phyloP scores from a whole-genome alignment of 768 basidiomycete species.

The Tephrocybe sp. region DNA sequence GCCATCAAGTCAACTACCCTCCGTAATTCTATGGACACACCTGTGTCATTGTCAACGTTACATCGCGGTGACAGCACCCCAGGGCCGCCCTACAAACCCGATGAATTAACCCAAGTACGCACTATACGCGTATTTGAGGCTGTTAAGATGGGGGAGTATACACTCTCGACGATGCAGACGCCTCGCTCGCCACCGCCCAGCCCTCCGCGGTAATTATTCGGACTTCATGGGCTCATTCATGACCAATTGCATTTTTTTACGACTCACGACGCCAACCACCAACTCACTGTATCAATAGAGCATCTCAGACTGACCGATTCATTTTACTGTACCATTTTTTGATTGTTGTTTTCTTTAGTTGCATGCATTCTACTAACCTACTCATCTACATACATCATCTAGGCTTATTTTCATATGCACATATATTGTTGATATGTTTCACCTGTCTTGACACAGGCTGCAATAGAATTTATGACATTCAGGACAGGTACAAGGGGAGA shows the following conservation, averaged over 20 bases:
- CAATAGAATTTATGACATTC: too few species aligned
- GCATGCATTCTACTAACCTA: background rate
- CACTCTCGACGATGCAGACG: conserved; percentile 17
- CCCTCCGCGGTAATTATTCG: conserved; percentile 9
- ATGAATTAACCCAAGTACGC: conserved; percentile 49
- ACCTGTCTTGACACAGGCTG: background rate
- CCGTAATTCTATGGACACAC: conserved; percentile 16
- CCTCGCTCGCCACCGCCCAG: conserved; percentile 20
- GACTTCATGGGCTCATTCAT: too few species aligned
- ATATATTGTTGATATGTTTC: background rate
- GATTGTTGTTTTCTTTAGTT: background rate
- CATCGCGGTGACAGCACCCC: conserved; percentile 8
- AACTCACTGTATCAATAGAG: conserved; percentile 12
- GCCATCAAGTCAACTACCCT: conserved; percentile 11
- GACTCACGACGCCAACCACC: background rate
- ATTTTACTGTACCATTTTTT: conserved; percentile 3
- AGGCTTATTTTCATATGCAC: background rate
- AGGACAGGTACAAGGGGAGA: too few species aligned
- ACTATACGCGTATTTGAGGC: conserved; percentile 52
- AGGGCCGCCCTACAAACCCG: conserved; percentile 18
- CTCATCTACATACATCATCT: background rate
- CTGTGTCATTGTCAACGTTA: too few species aligned
- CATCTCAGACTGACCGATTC: conserved; percentile 2
- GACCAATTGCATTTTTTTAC: background rate
- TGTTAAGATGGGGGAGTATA: conserved; percentile 32